Percentiles rank a stretch among this genome's conserved stretches.
Evolutionary conservation across 192 early-diverging fungal genomes (phyloP).

Genomic region (Backusella sp.): DNA sequence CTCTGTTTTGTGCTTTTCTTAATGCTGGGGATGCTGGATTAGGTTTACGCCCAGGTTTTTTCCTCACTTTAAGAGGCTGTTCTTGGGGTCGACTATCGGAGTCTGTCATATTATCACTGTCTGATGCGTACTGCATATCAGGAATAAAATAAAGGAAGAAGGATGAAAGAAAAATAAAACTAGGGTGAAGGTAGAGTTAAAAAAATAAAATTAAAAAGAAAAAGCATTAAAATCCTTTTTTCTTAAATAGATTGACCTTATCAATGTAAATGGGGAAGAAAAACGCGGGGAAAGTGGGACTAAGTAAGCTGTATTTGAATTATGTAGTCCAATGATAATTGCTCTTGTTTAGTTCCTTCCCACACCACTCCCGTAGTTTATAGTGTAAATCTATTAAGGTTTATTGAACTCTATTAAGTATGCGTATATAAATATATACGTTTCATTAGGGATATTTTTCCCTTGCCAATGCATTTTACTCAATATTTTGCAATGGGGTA

Average conservation of each 20-base stretch:
- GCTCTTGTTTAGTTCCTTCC: neutral
- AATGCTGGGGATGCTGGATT: conserved; percentile 62
- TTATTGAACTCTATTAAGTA: neutral
- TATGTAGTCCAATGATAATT: neutral
- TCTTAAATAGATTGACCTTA: neutral
- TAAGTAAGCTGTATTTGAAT: neutral
- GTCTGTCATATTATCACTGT: neutral
- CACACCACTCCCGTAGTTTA: neutral
- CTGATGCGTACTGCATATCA: neutral
- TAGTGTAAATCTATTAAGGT: neutral
- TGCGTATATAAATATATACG: neutral
- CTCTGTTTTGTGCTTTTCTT: conserved; percentile 80
- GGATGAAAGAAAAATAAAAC: neutral
- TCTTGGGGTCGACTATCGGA: neutral
- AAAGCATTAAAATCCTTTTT: neutral
- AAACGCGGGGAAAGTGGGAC: conserved; percentile 5
- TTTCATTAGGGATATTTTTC: neutral
- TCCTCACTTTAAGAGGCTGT: conserved; percentile 25
- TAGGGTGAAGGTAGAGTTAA: neutral
- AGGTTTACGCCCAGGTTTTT: conserved; percentile 63
- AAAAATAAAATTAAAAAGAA: neutral
- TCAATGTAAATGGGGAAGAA: neutral
- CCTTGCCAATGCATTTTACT: neutral
- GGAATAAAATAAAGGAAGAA: neutral
- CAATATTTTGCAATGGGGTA: neutral